phyloP scores from a whole-genome alignment of 1,139 yeast genomes.

The Suhomyces bolitotheri region DNA sequence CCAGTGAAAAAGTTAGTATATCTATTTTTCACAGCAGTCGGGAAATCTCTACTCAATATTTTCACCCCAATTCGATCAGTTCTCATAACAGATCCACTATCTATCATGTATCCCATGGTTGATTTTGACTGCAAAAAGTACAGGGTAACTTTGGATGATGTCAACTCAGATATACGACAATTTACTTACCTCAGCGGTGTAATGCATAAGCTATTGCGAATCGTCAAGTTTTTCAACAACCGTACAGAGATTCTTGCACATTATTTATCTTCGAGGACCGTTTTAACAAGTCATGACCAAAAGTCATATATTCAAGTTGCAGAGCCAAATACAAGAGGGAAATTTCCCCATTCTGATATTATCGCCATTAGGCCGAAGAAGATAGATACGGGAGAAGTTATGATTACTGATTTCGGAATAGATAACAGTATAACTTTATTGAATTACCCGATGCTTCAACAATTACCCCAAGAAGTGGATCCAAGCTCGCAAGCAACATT shows the following conservation, averaged over 20 bases:
- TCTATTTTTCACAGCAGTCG: slow-evolving; percentile 37
- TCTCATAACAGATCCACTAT: slow-evolving; percentile 36
- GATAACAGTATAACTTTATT: slow-evolving; percentile 20
- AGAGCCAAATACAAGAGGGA: slow-evolving; percentile 6
- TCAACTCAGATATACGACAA: slow-evolving; percentile 10
- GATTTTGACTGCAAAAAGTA: slow-evolving; percentile 31
- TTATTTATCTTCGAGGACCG: slow-evolving; percentile 24
- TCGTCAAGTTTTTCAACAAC: slow-evolving; percentile 32
- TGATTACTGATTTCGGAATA: slow-evolving; percentile 21
- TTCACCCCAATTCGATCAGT: slow-evolving; percentile 38
- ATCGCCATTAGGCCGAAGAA: slow-evolving; percentile 27
- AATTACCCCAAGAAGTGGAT: slow-evolving; percentile 13
- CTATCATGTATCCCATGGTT: slow-evolving; percentile 32
- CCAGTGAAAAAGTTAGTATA: slow-evolving; percentile 37
- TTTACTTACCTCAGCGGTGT: slow-evolving; percentile 14
- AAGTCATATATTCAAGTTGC: slow-evolving; percentile 21
- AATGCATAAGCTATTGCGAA: slow-evolving; percentile 25
- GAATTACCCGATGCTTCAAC: slow-evolving; percentile 28
- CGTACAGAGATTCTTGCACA: slow-evolving; percentile 30
- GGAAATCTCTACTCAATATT: slow-evolving; percentile 35
- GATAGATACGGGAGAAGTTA: slow-evolving; percentile 24
- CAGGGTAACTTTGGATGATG: slow-evolving; percentile 16
- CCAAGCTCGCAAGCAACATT: slow-evolving; percentile 4
- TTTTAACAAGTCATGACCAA: slow-evolving; percentile 17
- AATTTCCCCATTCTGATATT: slow-evolving; percentile 21